Base-by-base conservation (phyloP, 495 filamentous ascomycete species). In the Geopyxis carbonaria region DNA sequence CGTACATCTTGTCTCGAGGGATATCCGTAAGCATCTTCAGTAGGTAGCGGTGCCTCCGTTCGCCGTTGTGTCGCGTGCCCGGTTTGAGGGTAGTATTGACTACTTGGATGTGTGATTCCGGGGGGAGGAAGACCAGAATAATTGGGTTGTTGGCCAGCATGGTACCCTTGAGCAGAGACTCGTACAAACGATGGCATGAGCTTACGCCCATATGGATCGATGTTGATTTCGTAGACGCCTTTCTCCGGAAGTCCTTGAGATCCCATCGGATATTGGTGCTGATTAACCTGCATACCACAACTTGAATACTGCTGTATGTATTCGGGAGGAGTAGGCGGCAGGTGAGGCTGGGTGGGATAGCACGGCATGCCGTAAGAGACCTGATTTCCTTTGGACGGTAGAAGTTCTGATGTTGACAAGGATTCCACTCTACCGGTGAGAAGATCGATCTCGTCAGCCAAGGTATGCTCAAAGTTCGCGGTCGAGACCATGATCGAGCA, bases 301-400 rank as follows among this genome's bases (percentile, higher is more conserved):
- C 22, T 40, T 22, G 19, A 23, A 38, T 56, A 51, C 19, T 50
- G 35, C 14, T 35, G 43, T 32, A 49, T 42, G 33, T 48, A 56
- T 25, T 56, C 52, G 13, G 52, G 52, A 7, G 52, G 52, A 31
- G 52, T 56, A n/a, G 49, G 51, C 5, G 52, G 52, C 20, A 51
- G 43, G 30, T 46, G 44, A 18, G 50, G 45, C 29, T 51, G 51
- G 8, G 47, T 35, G 25, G 40, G 45, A 30, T 47, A 55, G 42
- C 46, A 46, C 29, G 52, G 52, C 52, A 56, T 56, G 22, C 21
- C 34, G 29, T 28, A 13, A 31, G 39, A 34, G 18, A 29, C 36
- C n/a, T n/a, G n/a, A n/a, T n/a, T n/a, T n/a, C n/a, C n/a, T n/a
- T n/a, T n/a, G n/a, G n/a, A n/a, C n/a, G n/a, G n/a, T n/a, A n/a